Evolutionary conservation across 108 stramenopile genomes (phyloP), one percentile per base, ranked within the genome.

Genomic region (Nitzschia sp.): DNA sequence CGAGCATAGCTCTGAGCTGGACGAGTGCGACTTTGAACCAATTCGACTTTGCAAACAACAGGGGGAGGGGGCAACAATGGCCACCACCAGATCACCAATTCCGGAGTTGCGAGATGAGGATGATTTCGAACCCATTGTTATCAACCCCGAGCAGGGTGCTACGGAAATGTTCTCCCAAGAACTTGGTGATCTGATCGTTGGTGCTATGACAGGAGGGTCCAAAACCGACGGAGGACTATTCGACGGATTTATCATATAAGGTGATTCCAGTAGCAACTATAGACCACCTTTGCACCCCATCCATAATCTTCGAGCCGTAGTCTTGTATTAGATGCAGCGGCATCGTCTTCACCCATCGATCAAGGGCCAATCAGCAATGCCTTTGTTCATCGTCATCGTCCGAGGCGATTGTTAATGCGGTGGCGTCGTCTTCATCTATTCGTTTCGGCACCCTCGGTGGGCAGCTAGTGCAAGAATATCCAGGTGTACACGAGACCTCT

Each of bases 351-450:
- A n/a, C n/a, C n/a, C n/a, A n/a, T n/a, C n/a, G n/a, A n/a, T n/a
- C n/a, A n/a, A n/a, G n/a, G n/a, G n/a, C n/a, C n/a, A n/a, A n/a
- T n/a, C n/a, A n/a, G n/a, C n/a, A n/a, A n/a, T n/a, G 8, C 38
- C 11, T 42, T 42, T 15, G 38, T 42, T 11, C 38, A 11, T 42
- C 38, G 38, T 42, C 38, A 42, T 42, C 38, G 8, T 42, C 38
- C 38, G 8, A 54, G n/a, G 6, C 6, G 6, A 54, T 19, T 54
- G 24, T 54, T n/a, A 19, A 24, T n/a, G 53, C 53, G 8, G 53
- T 54, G 11, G 53, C 24, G 8, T 54, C 53, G n/a, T 54, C 53
- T 24, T 54, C 53, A 9, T 54, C 53, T 15, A 19, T 54, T 54
- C 17, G 6, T 19, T 54, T 54, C 19, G 53, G 53, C 53, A 54